These are phyloP conservation scores for Lactarius akahatsu DNA, from an alignment of 768 basidiomycete genomes.

Conservation along the genomic window DNA sequence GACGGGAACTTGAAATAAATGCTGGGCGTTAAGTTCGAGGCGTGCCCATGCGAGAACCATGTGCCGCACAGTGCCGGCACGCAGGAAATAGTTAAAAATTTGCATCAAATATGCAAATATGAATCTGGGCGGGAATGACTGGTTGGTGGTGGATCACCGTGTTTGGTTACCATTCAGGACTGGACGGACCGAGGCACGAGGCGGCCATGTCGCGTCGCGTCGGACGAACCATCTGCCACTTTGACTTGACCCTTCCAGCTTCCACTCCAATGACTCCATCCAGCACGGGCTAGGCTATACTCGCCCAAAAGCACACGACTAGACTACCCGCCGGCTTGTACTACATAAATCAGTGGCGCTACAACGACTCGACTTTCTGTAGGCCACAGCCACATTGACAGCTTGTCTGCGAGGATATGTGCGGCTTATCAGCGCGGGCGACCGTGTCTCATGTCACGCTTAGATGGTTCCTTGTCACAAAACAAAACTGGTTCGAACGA, in stretches of 20 bases:
- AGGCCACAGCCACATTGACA: not conserved
- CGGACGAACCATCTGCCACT: not conserved
- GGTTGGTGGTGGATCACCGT: not conserved
- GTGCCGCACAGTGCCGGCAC: constrained; percentile 7
- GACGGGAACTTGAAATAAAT: constrained; percentile 12
- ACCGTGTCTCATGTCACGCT: not conserved
- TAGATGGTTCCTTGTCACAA: not conserved
- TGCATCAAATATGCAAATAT: constrained; percentile 7
- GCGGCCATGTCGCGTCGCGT: not conserved
- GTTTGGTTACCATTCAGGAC: constrained; percentile 6
- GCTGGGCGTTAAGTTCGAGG: constrained; percentile 20
- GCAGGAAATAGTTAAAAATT: not conserved
- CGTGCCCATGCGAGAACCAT: constrained; percentile 13
- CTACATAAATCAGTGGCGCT: not conserved
- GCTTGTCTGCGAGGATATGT: not conserved
- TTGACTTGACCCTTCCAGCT: not conserved
- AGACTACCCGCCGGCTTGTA: not conserved
- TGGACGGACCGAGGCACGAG: not conserved
- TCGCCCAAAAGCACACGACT: not conserved
- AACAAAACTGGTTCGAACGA: not conserved
- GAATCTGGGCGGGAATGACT: constrained; percentile 3
- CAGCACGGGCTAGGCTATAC: not conserved
- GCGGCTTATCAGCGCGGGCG: not conserved
- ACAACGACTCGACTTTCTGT: not conserved
- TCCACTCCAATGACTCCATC: too few species aligned